Conservation (phyloP, 2,329 filamentous ascomycete species). For the Penicillium sp. region DNA sequence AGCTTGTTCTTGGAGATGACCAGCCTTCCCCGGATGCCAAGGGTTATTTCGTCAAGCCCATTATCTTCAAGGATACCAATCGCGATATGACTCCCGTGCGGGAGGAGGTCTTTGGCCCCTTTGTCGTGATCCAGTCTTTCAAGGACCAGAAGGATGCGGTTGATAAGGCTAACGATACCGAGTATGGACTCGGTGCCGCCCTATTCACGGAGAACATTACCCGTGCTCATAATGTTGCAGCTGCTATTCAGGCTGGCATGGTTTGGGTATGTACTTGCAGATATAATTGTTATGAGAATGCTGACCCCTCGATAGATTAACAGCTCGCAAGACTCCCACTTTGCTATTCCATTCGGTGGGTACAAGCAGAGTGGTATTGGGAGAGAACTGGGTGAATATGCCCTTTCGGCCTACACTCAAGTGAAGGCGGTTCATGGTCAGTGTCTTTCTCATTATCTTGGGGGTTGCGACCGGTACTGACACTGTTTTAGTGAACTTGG, state of each 20-base stretch:
- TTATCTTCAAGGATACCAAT: slow-evolving; percentile 28
- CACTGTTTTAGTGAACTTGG: not conserved
- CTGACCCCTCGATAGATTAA: slow-evolving; percentile 16
- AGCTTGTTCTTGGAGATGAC: slow-evolving; percentile 25
- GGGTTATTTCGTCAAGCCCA: slow-evolving; percentile 13
- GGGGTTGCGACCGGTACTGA: not conserved
- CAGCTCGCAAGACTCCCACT: slow-evolving; percentile 6
- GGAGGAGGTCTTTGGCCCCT: slow-evolving; percentile 40
- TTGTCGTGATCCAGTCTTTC: slow-evolving; percentile 33
- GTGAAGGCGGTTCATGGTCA: slow-evolving; percentile 23
- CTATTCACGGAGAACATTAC: slow-evolving; percentile 35
- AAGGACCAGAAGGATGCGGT: slow-evolving; percentile 32
- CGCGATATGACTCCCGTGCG: slow-evolving; percentile 27
- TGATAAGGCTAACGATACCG: slow-evolving; percentile 32
- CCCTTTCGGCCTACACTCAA: slow-evolving; percentile 45
- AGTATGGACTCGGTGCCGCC: slow-evolving; percentile 35
- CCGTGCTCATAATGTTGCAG: slow-evolving; percentile 31
- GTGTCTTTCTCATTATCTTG: not conserved
- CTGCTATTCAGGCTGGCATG: slow-evolving; percentile 34
- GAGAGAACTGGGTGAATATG: slow-evolving; percentile 52
- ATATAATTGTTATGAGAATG: not conserved
- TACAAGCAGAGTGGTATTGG: slow-evolving; percentile 55
- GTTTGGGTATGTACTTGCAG: slow-evolving; percentile 35
- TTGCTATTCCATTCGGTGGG: slow-evolving; percentile 32
- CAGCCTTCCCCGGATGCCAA: slow-evolving; percentile 10